Base-by-base conservation (phyloP, 768 basidiomycete genomes). In the Suillus sp. region DNA sequence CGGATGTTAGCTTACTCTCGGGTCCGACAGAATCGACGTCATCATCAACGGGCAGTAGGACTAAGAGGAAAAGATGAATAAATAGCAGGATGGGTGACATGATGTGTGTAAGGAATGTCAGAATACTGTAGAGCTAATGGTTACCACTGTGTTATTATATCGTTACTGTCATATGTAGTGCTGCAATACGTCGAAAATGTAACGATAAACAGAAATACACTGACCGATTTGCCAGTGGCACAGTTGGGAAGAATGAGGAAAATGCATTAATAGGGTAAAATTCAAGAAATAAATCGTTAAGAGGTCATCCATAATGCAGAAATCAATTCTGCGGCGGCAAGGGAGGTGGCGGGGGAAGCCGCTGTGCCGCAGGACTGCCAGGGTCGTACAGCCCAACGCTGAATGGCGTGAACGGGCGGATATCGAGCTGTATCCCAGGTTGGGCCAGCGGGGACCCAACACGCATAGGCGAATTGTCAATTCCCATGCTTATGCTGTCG, bases 371-470 rank as follows among this genome's bases (percentile, higher is more conserved):
- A 4, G 50, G 13, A 50, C 69, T 10, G 7, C 65, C 53, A 9
- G 54, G 10, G 10, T 72, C 68, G 22, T 70, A 66, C 40, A 80
- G 81, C 8, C 74, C 78, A 8, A 76, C 65, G 20, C 73, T 71
- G 68, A 86, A 84, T 1, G 84, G 83, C 2, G 82, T 81, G 68
- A 85, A 84, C 7, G 84, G 80, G 47, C 78, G 74, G 42, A 81
- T 68, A 37, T 81, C 79, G 65, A 82, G 50, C 16, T 61, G 68
- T 14, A 67, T 35, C 9, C 69, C 56, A 27, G 57, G 25, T 25
- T 48, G 16, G 0, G 68, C 64, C 16, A 67, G 63, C 32, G 65
- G 58, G 14, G 72, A 67, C 60, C 69, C 64, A 53, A 60, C 4
- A 2, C 57, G 56, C 22, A 42, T 18, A 71, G 74, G 35, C 66